Evolutionary conservation across 2,329 filamentous ascomycete species (phyloP).

Genomic region (Talaromyces marneffei): DNA sequence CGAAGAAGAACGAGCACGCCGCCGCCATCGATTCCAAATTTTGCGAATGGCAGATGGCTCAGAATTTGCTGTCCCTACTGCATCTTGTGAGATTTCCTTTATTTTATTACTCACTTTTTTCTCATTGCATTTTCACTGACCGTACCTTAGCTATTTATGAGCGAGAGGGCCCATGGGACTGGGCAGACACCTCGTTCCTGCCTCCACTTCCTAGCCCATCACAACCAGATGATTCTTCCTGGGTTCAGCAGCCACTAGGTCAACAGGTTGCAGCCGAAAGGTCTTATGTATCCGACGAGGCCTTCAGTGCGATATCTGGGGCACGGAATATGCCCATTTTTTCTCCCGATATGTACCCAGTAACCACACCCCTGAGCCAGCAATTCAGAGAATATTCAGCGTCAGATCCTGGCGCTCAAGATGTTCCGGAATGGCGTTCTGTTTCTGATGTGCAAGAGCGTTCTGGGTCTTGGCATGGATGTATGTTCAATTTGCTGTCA

Average conservation of each 20-base stretch:
- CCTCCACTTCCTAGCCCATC: not conserved
- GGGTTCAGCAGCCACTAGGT: not conserved
- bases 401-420: not conserved
- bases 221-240: not conserved
- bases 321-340: not conserved
- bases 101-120: not conserved
- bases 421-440: not conserved
- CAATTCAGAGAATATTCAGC: not conserved
- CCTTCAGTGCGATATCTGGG: not conserved
- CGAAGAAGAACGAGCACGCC: not conserved
- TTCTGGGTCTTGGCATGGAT: not conserved
- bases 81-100: not conserved
- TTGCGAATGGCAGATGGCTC: conserved; percentile 2
- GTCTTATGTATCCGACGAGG: not conserved
- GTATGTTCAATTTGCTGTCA: not conserved
- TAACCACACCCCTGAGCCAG: not conserved
- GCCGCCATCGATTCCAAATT: not conserved
- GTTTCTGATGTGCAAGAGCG: too few relatives aligned
- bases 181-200: not conserved
- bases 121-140: not conserved
- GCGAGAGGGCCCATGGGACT: not conserved
- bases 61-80: not conserved
- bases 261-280: too few relatives aligned
- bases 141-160: not conserved
- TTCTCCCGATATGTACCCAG: not conserved